Evolutionary conservation across 2,329 filamentous ascomycete genomes (phyloP).

Genomic region (Ascosphaera acerosa): DNA sequence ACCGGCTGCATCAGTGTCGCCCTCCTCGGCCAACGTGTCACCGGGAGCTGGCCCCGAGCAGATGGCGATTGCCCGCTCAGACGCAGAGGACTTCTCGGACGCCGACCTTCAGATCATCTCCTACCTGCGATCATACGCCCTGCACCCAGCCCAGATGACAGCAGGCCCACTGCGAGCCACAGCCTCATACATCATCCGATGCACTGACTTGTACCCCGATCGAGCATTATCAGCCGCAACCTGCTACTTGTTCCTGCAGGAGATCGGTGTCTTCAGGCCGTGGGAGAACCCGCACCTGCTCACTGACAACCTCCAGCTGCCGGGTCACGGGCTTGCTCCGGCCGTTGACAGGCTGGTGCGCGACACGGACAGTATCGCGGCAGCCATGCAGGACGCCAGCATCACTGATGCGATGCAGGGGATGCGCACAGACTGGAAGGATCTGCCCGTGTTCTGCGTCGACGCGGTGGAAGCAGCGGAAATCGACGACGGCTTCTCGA

Average conservation of each 20-base stretch:
- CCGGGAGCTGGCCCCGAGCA: slow-evolving; percentile 10
- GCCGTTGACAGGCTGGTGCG: slow-evolving; percentile 11
- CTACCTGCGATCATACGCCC: slow-evolving; percentile 28
- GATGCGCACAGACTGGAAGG: slow-evolving; percentile 31
- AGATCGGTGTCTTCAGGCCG: slow-evolving; percentile 33
- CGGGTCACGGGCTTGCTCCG: slow-evolving; percentile 16
- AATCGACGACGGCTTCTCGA: slow-evolving; percentile 37
- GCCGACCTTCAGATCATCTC: slow-evolving; percentile 28
- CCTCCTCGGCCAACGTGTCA: slow-evolving; percentile 11
- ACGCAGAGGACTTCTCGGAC: slow-evolving; percentile 20
- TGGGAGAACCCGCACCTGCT: slow-evolving; percentile 29
- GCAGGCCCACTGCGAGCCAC: slow-evolving; percentile 22
- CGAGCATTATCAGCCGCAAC: slow-evolving; percentile 13
- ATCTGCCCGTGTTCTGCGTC: slow-evolving; percentile 33
- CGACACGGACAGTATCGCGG: slow-evolving; percentile 10
- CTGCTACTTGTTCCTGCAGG: slow-evolving; percentile 30
- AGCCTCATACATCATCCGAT: slow-evolving; percentile 29
- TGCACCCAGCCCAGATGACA: slow-evolving; percentile 16
- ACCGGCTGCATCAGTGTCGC: slow-evolving; percentile 17
- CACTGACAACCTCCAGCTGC: slow-evolving; percentile 27
- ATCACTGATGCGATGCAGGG: slow-evolving; percentile 30
- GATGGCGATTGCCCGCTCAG: slow-evolving; percentile 11
- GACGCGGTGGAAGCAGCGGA: slow-evolving; percentile 29
- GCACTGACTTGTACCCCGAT: slow-evolving; percentile 28
- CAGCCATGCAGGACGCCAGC: slow-evolving; percentile 7